Base-by-base conservation (phyloP, 768 basidiomycete genomes). In the Tubosaeta sp. region DNA sequence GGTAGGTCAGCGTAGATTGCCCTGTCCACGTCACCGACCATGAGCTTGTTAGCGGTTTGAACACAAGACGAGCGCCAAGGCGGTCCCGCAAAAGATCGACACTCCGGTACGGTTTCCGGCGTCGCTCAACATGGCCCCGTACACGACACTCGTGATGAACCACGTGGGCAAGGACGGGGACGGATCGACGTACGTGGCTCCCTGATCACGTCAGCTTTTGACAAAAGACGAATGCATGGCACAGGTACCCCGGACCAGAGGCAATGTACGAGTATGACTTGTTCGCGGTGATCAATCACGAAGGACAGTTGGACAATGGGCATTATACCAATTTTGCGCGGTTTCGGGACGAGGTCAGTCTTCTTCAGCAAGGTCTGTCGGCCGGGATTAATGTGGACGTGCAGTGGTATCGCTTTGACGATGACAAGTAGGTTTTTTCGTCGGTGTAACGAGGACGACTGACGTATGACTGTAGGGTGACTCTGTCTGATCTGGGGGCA, bases 401-500 rank as follows among this genome's bases (percentile, higher is more conserved):
- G 29, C 16, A 95, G 85, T 97, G 92, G 92, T 95, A 89, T 71
- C 85, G 85, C 22, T 93, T 92, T 68, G 93, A 97, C 66, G 94
- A 97, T 64, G 93, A 95, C 61, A 95, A 91, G 88, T 91, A 61
- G 66, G 82, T 66, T 33, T 53, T 48, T 10, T 8, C 14, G 22
- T 16, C 7, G 13, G 5, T 27, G 25, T 42, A 13, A 16, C 13
- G 41, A 29, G 14, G 25, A 27, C 9, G 27, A 14, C 38, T 29
- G 50, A 33, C 48, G 45, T 17, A 5, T 16, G 38, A 22, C 11
- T 37, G 22, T 62, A 88, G 86, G 69, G 91, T 95, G 10, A 84
- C 84, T 1, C 79, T 77, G 19, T 82, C 91, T 11, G 85, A 75
- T 25, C 75, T 94, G 19, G 75, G 78, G 8, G 78, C 79, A 1